Evolutionary conservation across 108 stramenopile species (phyloP).

Genomic region (Nannochloropsis salina): DNA sequence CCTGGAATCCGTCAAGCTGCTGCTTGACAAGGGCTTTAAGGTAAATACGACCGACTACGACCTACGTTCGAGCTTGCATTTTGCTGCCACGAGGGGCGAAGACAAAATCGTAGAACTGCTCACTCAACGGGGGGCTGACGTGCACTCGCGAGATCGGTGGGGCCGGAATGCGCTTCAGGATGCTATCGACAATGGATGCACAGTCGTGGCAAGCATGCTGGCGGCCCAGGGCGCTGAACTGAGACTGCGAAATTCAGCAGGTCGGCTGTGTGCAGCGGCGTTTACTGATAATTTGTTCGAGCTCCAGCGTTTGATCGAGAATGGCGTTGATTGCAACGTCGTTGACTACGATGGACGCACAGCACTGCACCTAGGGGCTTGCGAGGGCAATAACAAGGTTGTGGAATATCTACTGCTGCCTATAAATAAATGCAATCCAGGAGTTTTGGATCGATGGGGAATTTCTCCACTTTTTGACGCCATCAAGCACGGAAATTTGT

Average conservation of each 20-base stretch:
- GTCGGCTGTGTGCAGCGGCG: not conserved
- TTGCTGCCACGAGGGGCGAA: not conserved
- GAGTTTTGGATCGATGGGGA: not conserved
- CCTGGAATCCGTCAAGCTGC: not conserved
- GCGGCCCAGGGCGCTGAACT: not conserved
- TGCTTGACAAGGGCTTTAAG: not conserved
- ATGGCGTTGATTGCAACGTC: not conserved
- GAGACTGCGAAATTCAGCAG: not conserved
- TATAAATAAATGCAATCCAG: not conserved
- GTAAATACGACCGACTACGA: not conserved
- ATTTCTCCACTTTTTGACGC: not conserved
- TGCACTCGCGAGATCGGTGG: slow-evolving; percentile 6
- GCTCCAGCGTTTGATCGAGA: not conserved
- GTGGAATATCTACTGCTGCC: slow-evolving; percentile 20
- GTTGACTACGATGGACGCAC: not conserved
- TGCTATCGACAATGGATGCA: not conserved
- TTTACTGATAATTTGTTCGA: slow-evolving; percentile 10
- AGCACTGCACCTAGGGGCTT: not conserved
- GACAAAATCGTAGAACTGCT: slow-evolving; percentile 14
- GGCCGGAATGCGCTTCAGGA: not conserved
- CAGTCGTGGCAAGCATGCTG: not conserved
- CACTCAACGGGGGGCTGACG: not conserved
- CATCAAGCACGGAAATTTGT: slow-evolving; percentile 10
- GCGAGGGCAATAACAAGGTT: slow-evolving; percentile 12
- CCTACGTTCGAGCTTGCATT: slow-evolving; percentile 16